phyloP scores from a whole-genome alignment of 2,329 filamentous ascomycete genomes.

The Tothia fuscella region DNA sequence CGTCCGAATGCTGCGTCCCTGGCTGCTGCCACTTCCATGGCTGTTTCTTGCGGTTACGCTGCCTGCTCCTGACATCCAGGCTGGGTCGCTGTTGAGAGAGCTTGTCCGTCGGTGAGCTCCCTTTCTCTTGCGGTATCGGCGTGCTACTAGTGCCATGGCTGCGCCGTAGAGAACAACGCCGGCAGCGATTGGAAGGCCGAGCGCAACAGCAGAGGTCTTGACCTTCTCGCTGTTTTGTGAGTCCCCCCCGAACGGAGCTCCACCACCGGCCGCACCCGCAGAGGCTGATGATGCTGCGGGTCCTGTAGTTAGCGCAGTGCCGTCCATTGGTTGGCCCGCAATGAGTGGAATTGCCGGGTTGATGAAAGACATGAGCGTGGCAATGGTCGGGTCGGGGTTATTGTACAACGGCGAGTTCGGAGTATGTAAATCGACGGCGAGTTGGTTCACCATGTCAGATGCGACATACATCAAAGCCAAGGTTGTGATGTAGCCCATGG shows the following conservation, averaged over 20 bases:
- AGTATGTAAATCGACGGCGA: conserved; percentile 58
- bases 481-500: conserved; percentile 70
- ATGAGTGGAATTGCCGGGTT: conserved; percentile 69
- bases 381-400: conserved; percentile 52
- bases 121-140: conserved; percentile 79
- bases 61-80: conserved; percentile 57
- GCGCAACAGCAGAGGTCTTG: conserved; percentile 52
- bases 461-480: conserved; percentile 45
- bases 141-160: conserved; percentile 87
- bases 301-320: conserved; percentile 28
- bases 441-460: conserved; percentile 35
- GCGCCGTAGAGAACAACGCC: conserved; percentile 81
- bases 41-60: conserved; percentile 25
- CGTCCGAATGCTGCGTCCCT: conserved; percentile 50
- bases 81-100: conserved; percentile 53
- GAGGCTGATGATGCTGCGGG: conserved; percentile 26
- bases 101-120: conserved; percentile 60
- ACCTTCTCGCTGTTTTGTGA: conserved; percentile 43
- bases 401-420: conserved; percentile 66
- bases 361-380: conserved; percentile 65
- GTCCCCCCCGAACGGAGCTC: conserved; percentile 38
- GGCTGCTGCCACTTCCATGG: conserved; percentile 47
- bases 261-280: conserved; percentile 25
- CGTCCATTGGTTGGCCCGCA: conserved; percentile 33
- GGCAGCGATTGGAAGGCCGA: conserved; percentile 65